Evolutionary conservation across 305 asterid genomes (phyloP), one percentile per base, ranked within the genome.

Genomic region (Rubia tinctorum): DNA sequence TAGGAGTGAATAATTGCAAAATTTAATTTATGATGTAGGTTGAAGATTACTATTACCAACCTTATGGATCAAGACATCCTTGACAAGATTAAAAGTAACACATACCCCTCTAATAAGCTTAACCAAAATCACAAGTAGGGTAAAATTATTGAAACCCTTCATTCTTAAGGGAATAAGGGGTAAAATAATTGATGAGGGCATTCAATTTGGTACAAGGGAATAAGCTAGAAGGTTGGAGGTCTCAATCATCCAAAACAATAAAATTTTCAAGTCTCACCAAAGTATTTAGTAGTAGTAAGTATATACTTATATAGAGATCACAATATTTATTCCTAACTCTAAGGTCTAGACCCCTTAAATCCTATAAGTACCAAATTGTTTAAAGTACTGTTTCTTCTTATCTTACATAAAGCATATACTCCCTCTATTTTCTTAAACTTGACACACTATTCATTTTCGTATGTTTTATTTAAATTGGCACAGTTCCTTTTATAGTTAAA

Each of bases 181-280:
- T 27, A 27, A 27, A 27, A 1, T 27, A 27, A 27, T 27, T 27
- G 30, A 27, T 27, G 30, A 27, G 30, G 45, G 60, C 53, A 67
- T 62, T 25, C 69, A 43, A 63, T 34, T 64, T 44, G 45, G 18
- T 14, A 20, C n/a, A 55, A 72, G 69, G 77, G 62, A 65, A 68
- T 51, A 78, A 22, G 75, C 55, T 55, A 72, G 78, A 78, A 80
- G 83, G 80, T 80, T 73, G 73, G 58, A 76, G 39, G 83, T 80
- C 80, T 39, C 73, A 44, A 76, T 80, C 83, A 69, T 22, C 40
- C 81, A 74, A 45, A 77, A 27, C 77, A 42, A 67, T 58, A 23
- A 58, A 12, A 8, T 44, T 73, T 69, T 42, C 73, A 39, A 6
- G 25, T 64, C 13, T 64, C 42, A 64, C 69, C 69, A 27, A 63